phyloP scores from a whole-genome alignment of 2,329 filamentous ascomycete species.

The Elsinoe fawcettii region DNA sequence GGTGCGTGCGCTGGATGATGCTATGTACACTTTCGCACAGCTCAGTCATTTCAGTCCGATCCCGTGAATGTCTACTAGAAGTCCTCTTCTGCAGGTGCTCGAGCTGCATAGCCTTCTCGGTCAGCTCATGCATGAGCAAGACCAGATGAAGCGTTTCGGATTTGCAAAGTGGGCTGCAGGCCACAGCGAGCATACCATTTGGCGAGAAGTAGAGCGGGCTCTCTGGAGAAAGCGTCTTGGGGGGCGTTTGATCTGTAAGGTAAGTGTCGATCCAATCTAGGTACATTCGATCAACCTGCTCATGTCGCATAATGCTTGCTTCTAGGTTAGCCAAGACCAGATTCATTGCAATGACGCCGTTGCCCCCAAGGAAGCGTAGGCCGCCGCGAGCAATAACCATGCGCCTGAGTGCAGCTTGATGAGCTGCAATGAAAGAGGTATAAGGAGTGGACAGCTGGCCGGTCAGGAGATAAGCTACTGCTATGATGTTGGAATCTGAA shows the following conservation, averaged over 20 bases:
- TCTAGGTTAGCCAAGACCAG: conserved; percentile 4
- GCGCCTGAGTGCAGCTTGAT: conserved; percentile 24
- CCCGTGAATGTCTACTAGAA: too few relatives aligned
- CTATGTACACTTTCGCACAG: background rate
- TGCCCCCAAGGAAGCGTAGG: conserved; percentile 23
- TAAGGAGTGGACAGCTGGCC: conserved; percentile 28
- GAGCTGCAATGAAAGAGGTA: conserved; percentile 20
- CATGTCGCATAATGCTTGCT: background rate
- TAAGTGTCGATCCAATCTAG: background rate
- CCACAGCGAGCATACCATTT: background rate
- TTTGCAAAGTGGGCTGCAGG: background rate
- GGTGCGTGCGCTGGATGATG: background rate
- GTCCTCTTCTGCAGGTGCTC: background rate
- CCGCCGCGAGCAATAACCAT: conserved; percentile 27
- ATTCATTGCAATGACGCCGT: conserved; percentile 18
- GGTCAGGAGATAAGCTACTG: conserved; percentile 26
- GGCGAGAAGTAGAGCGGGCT: background rate
- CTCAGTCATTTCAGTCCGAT: too few relatives aligned
- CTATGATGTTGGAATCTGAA: conserved; percentile 26
- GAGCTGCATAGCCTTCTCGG: background rate
- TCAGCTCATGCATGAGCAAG: background rate
- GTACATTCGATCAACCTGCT: background rate
- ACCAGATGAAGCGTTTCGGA: background rate
- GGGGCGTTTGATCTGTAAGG: background rate
- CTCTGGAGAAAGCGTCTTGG: background rate